Percentiles rank a stretch among this genome's conserved stretches.
Conservation (phyloP, 108 stramenopile species). For the Poteriospumella lacustris region DNA sequence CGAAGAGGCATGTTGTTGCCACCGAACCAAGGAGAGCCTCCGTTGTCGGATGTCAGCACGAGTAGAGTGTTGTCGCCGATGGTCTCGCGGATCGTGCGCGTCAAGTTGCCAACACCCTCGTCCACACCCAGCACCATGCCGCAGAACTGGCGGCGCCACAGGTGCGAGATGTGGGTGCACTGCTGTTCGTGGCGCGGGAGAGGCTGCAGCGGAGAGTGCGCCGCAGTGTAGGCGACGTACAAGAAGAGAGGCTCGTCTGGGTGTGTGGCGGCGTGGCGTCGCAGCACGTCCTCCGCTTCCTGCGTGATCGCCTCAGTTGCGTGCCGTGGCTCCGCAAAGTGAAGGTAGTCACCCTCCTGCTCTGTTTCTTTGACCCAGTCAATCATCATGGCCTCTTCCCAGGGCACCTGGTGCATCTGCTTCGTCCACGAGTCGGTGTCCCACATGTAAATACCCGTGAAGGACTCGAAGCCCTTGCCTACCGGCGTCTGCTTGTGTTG, state of each 20-base stretch:
- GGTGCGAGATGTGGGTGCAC: conserved; percentile 12
- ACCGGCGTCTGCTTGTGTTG: conserved; percentile 25
- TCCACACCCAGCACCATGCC: conserved; percentile 40
- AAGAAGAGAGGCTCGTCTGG: conserved; percentile 38
- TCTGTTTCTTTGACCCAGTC: conserved; percentile 11
- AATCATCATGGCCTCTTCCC: not conserved
- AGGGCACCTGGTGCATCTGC: conserved; percentile 9
- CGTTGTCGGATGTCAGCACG: conserved; percentile 40
- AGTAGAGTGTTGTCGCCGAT: conserved; percentile 43
- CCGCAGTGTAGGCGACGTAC: conserved; percentile 42
- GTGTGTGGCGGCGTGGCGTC: too few relatives aligned
- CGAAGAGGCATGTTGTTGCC: conserved; percentile 43
- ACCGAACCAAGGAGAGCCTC: conserved; percentile 35
- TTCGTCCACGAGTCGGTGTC: conserved; percentile 14
- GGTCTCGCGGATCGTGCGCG: conserved; percentile 1
- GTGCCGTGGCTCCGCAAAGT: conserved; percentile 21
- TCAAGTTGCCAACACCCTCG: conserved; percentile 33
- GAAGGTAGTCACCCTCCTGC: not conserved
- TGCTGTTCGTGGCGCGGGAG: conserved; percentile 28
- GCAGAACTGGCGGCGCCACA: conserved; percentile 20
- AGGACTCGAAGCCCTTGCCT: conserved; percentile 35
- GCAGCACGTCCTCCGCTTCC: not conserved
- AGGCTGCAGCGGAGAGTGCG: conserved; percentile 36
- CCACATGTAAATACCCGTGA: conserved; percentile 29
- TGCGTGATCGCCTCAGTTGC: conserved; percentile 8